Conservation (phyloP, 1,284 basidiomycete species). For the Lignosus rhinocerotis region DNA sequence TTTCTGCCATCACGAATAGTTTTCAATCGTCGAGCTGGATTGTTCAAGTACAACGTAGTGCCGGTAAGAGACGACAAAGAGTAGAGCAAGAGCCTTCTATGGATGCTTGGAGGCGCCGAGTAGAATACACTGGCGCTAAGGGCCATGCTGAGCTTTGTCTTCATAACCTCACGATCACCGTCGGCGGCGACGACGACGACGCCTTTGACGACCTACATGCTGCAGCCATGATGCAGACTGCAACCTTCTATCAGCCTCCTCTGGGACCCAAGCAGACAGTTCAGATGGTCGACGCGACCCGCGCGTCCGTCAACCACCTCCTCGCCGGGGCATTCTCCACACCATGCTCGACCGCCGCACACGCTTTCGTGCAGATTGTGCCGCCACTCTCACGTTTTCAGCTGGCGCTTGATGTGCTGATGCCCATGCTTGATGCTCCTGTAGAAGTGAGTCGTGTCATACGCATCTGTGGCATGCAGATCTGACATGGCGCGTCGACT, state of each 20-base stretch:
- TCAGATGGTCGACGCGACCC: conserved; percentile 35
- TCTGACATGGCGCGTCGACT: conserved; percentile 10
- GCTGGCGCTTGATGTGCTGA: conserved; percentile 72
- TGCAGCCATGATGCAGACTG: conserved; percentile 27
- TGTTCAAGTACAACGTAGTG: background rate
- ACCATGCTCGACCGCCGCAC: conserved; percentile 72
- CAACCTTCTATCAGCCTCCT: conserved; percentile 27
- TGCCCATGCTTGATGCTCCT: conserved; percentile 62
- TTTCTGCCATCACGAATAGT: conserved; percentile 2
- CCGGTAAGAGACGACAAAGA: background rate
- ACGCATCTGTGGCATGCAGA: background rate
- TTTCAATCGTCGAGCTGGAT: background rate
- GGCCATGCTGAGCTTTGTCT: background rate
- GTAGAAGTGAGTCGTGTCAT: conserved; percentile 30
- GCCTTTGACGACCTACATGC: conserved; percentile 15
- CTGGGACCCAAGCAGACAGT: conserved; percentile 30
- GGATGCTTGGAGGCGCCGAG: background rate
- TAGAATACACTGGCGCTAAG: background rate
- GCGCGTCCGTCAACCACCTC: conserved; percentile 59
- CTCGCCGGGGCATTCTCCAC: conserved; percentile 61
- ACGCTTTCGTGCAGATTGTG: conserved; percentile 70
- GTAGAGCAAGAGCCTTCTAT: background rate
- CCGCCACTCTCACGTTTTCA: conserved; percentile 72
- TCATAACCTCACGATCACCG: conserved; percentile 9
- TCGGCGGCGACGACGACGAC: conserved; percentile 15